Evolutionary conservation across 805 yeast genomes (phyloP).

Genomic region (Metschnikowia lunata): DNA sequence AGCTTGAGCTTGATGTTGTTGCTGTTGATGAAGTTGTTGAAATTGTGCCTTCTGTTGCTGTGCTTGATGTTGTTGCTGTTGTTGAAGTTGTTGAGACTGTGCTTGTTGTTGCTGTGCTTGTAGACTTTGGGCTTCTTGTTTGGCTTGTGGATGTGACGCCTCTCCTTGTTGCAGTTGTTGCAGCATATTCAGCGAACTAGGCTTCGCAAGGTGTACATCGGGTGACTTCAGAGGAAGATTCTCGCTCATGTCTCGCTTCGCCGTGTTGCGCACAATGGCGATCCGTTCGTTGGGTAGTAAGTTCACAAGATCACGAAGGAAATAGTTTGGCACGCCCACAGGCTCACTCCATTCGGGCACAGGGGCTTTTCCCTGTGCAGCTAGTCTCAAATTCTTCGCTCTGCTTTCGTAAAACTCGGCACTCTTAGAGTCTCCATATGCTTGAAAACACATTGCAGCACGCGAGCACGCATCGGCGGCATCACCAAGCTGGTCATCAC

Average conservation of each 20-base stretch:
- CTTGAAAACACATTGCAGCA: constrained; percentile 47
- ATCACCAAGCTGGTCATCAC: constrained; percentile 56
- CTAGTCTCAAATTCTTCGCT: constrained; percentile 39
- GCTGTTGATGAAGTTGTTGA: no score
- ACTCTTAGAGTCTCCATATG: constrained; percentile 41
- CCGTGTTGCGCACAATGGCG: constrained; percentile 31
- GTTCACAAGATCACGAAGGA: constrained; percentile 41
- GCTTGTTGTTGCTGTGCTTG: no score
- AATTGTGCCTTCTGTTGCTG: no score
- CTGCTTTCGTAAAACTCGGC: constrained; percentile 42
- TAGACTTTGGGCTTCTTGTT: not conserved
- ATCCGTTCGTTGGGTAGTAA: constrained; percentile 39
- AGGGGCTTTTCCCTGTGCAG: constrained; percentile 41
- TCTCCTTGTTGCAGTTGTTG: no score
- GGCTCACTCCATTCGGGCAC: constrained; percentile 44
- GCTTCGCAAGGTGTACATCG: no score
- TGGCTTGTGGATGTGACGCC: not conserved
- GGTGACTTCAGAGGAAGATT: no score
- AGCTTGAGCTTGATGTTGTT: constrained; percentile 5
- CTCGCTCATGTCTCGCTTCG: constrained; percentile 4
- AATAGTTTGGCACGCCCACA: constrained; percentile 43
- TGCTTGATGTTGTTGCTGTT: no score
- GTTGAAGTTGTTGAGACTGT: no score
- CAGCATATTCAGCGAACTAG: no score
- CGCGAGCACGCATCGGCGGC: constrained; percentile 57